Evolutionary conservation across 163 green algal genomes (phyloP), one percentile per base, ranked within the genome.

Genomic region (Scenedesmus sp.): DNA sequence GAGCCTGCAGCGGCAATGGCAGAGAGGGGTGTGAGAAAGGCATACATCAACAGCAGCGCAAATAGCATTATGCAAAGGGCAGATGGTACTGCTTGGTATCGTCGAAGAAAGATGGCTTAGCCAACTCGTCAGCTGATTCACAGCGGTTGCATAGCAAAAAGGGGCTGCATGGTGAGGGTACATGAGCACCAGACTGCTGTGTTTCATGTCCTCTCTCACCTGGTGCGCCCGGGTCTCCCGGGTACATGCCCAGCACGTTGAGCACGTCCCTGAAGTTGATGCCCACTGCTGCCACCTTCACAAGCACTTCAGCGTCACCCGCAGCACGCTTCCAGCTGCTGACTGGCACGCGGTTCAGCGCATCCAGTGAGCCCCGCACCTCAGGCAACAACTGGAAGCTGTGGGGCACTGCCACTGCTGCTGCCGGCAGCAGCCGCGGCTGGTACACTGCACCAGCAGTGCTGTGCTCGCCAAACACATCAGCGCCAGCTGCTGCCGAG

Each of bases 201-300:
- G 82, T 0, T 64, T 3, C 0, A 0, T 64, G 8, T 1, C 1
- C 9, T 64, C 1, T 10, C 70, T 5, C 23, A 55, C 96, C 96
- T 12, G 96, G 96, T 52, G 91, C 84, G 4, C 96, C 96, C 7
- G 96, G 96, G 89, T 98, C 96, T 13, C 96, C 96, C 23, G 96
- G 96, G 91, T 97, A 98, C 95, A 97, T 97, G 23, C 92, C 90
- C 74, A 92, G 82, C 62, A 95, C 93, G 64, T 95, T 95, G 56
- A 95, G 91, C 82, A 95, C 91, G 66, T 95, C 93, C 56, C 91
- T 74, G 91, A 94, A 95, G 85, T 95, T 95, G 86, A 95, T 79
- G 20, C 93, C 93, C 26, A 95, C 91, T n/a, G 93, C 93, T 52
- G 73, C 26, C 18, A 95, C 93, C 62, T 85, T 46, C 64, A 95